Base-by-base conservation (phyloP, 192 early-diverging fungal genomes). In the Globomyces pollinis-pini region DNA sequence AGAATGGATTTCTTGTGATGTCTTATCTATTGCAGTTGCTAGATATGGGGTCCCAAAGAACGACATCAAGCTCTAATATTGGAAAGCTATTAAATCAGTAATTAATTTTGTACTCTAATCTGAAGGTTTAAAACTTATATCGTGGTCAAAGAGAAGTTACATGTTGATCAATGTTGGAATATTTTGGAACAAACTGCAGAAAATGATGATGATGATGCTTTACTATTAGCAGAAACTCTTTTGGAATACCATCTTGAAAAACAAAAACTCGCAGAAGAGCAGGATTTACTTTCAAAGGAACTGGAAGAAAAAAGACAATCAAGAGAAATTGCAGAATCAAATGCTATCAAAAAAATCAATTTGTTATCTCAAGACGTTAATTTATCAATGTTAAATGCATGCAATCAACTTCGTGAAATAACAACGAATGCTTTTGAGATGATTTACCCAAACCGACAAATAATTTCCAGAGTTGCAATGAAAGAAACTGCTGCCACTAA, bases 391-490 rank as follows among this genome's bases (percentile, higher is more conserved):
- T 28, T 21, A 2, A 20, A 6, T 33, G 50, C 50, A 1, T 62
- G 67, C 20, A 34, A 39, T 12, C 28, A 60, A 16, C 23, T 65
- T 12, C 36, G 69, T 8, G 35, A 61, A 1, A 62, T 65, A 20
- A 29, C 69, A 20, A 38, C 38, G 1, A 9, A 38, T 1, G 56
- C 57, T 4, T 50, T 76, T n/a, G 56, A 59, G n/a, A 24, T 43
- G 20, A 32, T 76, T 5, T 67, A 76, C 32, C 32, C 52, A 23
- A 56, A 72, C 18, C 59, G 67, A 21, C 3, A 34, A 8, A 33
- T 69, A 8, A 55, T 49, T 3, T 44, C 55, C 1, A 49, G 70
- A 24, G 18, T 72, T 3, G 61, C 62, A 7, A 45, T 76, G 15
- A 39, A 44, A 28, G 50, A 69, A 65, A 62, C 33, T 16, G 67